Base-by-base conservation (phyloP, 495 filamentous ascomycete genomes). In the Tetracladium setigerum region DNA sequence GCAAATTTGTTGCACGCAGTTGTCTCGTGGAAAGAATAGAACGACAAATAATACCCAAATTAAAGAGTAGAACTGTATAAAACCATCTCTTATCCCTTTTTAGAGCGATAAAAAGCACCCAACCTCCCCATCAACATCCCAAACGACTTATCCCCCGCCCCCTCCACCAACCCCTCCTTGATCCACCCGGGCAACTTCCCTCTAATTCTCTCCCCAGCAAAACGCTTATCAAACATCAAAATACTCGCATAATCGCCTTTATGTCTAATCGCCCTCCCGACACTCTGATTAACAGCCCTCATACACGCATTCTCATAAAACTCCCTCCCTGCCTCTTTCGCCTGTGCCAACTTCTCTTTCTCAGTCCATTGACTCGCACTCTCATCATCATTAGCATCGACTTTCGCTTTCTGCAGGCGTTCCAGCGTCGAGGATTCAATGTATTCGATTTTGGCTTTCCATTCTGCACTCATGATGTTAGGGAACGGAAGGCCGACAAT, bases 271-370 rank as follows among this genome's bases (percentile, higher is more conserved):
- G 90, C 92, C 49, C 92, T 73, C 3, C 92, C 92, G 53, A 98
- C 87, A 57, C 86, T 89, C 69, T 98, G 92, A 62, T 98, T 98
- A 34, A 98, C 94, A 12, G 91, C 88, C 35, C 92, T 74, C 88
- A 98, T 95, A 65, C 88, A 95, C 2, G 87, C 80, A 58, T 97
- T 97, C 63, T 95, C 90, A 60, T 95, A 95, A 61, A 91, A 95
- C 32, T 91, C 87, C 30, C 82, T 69, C 2, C 80, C 80, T 1
- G 81, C 85, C 42, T 79, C 79, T 57, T 83, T 89, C 17, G 78
- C 77, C 57, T 32, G 39, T 4, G 59, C 60, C 7, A 41, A 2
- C 0, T 58, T 62, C 35, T 69, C 59, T 11, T 44, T 43, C 24
- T 47, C 45, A 13, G 11, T 7, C 10, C 19, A 9, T 5, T 11